Evolutionary conservation across 208 protist species (phyloP).

Genomic region (Trichomonas tenax): DNA sequence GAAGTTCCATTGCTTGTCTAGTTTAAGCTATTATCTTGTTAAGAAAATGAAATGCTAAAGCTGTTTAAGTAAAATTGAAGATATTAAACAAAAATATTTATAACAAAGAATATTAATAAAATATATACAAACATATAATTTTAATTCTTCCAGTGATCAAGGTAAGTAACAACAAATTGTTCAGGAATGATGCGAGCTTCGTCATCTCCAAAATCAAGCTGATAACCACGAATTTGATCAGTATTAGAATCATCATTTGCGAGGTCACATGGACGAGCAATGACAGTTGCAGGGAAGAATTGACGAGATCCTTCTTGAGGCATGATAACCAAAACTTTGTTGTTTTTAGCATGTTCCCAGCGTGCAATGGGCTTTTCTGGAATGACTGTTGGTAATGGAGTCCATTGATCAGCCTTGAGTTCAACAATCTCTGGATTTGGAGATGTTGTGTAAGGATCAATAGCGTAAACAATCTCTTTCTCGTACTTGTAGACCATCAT

Average conservation of each 20-base stretch:
- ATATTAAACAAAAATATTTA: too few relatives aligned
- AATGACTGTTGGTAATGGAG: neutral
- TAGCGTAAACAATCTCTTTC: neutral
- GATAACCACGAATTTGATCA: neutral
- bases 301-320: neutral
- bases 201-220: neutral
- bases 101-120: neutral
- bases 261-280: neutral
- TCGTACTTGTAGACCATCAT: neutral
- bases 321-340: neutral
- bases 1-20: too few relatives aligned
- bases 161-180: neutral
- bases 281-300: neutral
- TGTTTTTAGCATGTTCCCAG: neutral
- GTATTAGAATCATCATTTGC: neutral
- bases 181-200: neutral
- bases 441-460: neutral
- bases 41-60: too few relatives aligned
- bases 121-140: neutral
- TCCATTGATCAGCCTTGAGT: neutral
- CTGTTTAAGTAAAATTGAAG: too few relatives aligned
- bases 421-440: neutral
- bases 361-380: neutral
- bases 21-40: too few relatives aligned
- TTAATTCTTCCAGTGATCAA: neutral